Evolutionary conservation across 2,329 filamentous ascomycete species (phyloP).

Genomic region (Verticillium dahliae): DNA sequence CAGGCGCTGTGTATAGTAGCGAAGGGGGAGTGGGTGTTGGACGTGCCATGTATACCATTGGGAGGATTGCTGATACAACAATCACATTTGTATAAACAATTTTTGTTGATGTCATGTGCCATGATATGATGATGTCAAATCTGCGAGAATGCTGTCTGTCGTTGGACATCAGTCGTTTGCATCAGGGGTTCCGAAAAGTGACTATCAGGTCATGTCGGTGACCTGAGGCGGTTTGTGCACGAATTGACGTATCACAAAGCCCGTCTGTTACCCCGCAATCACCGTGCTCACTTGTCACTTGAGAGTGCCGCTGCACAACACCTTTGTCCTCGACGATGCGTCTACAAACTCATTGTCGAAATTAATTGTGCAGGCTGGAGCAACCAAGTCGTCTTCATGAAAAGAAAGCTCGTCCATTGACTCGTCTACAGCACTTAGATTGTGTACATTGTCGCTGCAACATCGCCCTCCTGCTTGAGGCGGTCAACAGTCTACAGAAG

Average conservation of each 20-base stretch:
- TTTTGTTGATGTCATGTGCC: background rate
- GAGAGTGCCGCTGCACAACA: background rate
- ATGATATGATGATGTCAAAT: no score
- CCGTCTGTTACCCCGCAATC: background rate
- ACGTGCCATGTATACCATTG: background rate
- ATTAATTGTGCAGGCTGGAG: background rate
- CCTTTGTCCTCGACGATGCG: background rate
- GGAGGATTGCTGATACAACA: background rate
- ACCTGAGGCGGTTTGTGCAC: background rate
- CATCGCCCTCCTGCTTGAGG: background rate
- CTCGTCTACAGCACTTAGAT: background rate
- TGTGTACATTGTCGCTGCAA: background rate
- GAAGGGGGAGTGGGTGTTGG: background rate
- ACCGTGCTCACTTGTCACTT: background rate
- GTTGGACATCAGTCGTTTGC: no score
- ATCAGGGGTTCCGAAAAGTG: no score
- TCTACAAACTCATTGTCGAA: background rate
- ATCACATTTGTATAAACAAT: background rate
- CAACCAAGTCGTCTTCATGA: background rate
- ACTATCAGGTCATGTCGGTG: background rate
- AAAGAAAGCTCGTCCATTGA: background rate
- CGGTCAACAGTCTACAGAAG: background rate
- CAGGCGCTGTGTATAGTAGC: background rate
- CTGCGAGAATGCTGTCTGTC: background rate
- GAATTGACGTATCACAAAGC: constrained; percentile 1